These are phyloP conservation scores for Tympanopsis confertula DNA, from an alignment of 2,329 filamentous ascomycete species.

Conservation along the genomic window DNA sequence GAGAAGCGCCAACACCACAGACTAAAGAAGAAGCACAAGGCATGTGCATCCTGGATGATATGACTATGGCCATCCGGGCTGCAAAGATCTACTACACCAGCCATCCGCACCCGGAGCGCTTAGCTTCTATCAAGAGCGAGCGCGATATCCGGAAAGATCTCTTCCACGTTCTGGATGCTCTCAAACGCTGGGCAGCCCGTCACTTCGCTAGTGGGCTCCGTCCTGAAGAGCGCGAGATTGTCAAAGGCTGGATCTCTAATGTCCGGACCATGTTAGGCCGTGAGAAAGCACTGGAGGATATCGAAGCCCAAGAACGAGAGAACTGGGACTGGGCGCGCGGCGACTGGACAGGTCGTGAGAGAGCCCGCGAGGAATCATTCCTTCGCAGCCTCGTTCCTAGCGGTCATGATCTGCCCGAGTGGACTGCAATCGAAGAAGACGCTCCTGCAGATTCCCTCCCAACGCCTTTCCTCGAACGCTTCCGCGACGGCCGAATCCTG, in stretches of 20 bases:
- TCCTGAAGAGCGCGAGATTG: conserved; percentile 37
- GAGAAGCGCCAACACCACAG: conserved; percentile 16
- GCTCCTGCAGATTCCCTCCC: conserved; percentile 14
- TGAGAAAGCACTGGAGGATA: conserved; percentile 41
- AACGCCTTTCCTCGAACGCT: conserved; percentile 35
- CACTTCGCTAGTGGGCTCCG: conserved; percentile 50
- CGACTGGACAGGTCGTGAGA: conserved; percentile 42
- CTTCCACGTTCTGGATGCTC: conserved; percentile 45
- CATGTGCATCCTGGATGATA: conserved; percentile 50
- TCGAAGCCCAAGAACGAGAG: conserved; percentile 39
- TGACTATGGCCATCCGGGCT: conserved; percentile 51
- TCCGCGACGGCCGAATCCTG: conserved; percentile 44
- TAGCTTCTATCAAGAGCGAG: conserved; percentile 48
- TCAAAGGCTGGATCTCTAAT: conserved; percentile 43
- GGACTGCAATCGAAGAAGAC: conserved; percentile 26
- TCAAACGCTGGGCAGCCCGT: conserved; percentile 49
- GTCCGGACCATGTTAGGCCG: conserved; percentile 42
- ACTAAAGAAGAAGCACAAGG: conserved; percentile 52
- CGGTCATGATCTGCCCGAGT: conserved; percentile 29
- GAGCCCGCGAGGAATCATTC: conserved; percentile 47
- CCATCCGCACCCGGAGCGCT: conserved; percentile 44
- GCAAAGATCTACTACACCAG: conserved; percentile 56
- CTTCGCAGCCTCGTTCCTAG: conserved; percentile 35
- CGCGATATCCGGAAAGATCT: conserved; percentile 46
- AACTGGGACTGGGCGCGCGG: conserved; percentile 47